A percentile compares a stretch with the other conserved stretches of the same genome.
Conservation (phyloP, 1,284 basidiomycete species). For the Heliocybe sulcata region DNA sequence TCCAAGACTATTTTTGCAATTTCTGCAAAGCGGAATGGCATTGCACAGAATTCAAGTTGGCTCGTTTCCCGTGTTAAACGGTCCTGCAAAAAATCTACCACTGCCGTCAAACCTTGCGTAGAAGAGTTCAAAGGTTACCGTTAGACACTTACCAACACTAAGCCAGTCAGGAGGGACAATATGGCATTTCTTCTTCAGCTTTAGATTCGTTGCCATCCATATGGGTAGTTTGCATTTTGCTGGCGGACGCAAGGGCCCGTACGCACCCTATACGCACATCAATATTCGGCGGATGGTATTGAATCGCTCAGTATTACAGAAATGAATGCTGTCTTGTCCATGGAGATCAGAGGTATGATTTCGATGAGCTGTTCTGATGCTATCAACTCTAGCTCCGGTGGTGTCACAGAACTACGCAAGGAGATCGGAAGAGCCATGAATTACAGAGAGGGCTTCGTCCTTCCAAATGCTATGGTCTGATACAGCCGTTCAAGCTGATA, state of each 20-base stretch:
- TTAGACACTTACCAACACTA: conserved; percentile 56
- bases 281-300: neutral
- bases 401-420: conserved; percentile 57
- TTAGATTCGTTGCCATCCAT: conserved; percentile 93
- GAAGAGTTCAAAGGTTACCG: neutral
- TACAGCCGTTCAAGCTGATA: too few species aligned
- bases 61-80: conserved; percentile 66
- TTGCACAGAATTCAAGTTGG: conserved; percentile 61
- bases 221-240: conserved; percentile 78
- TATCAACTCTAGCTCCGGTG: conserved; percentile 81
- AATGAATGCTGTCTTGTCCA: conserved; percentile 85
- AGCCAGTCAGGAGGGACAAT: conserved; percentile 91
- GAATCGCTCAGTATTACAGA: conserved; percentile 40
- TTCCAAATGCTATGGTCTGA: too few species aligned
- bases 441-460: too few species aligned
- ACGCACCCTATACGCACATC: conserved; percentile 57
- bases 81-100: conserved; percentile 71
- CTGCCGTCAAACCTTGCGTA: neutral
- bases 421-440: conserved; percentile 56
- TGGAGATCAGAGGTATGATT: conserved; percentile 79
- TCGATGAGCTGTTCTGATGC: conserved; percentile 78
- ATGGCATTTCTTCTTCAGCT: conserved; percentile 90
- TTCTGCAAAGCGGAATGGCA: conserved; percentile 87
- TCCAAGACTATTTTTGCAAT: conserved; percentile 87
- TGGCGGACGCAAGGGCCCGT: conserved; percentile 90